Conservation (phyloP, 2,329 filamentous ascomycete genomes). For the Colletotrichum phormii region DNA sequence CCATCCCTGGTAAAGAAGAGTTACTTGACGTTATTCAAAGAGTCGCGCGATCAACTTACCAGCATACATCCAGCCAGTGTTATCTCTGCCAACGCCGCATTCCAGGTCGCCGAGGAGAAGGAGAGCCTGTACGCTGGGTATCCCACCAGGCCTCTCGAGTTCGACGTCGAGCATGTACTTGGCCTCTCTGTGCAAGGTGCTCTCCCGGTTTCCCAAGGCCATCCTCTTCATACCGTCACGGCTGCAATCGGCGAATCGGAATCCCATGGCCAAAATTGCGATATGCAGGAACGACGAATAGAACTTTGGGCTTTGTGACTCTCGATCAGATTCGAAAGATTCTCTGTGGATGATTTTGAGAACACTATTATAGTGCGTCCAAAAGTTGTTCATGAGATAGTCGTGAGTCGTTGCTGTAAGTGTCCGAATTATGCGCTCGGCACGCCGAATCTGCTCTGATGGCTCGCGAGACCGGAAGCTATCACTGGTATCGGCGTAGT, state of each 20-base stretch:
- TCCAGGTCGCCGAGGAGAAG: conserved; percentile 64
- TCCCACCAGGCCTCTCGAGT: conserved; percentile 62
- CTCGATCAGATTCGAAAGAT: conserved; percentile 60
- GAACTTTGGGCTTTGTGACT: conserved; percentile 58
- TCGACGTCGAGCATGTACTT: conserved; percentile 66
- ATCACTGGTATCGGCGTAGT: conserved; percentile 52
- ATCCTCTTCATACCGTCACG: conserved; percentile 62
- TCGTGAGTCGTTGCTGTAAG: conserved; percentile 60
- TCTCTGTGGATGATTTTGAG: conserved; percentile 61
- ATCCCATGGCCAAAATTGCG: conserved; percentile 63
- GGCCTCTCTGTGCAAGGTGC: conserved; percentile 63
- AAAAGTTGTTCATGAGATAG: conserved; percentile 64
- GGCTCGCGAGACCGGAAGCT: conserved; percentile 52
- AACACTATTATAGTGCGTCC: conserved; percentile 62
- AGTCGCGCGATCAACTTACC: conserved; percentile 47
- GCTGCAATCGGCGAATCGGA: conserved; percentile 60
- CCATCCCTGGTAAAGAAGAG: conserved; percentile 47
- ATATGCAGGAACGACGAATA: conserved; percentile 66
- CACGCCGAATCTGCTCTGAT: conserved; percentile 56
- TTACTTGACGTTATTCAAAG: conserved; percentile 38
- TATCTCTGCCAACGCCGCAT: conserved; percentile 64
- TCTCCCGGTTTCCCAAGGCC: conserved; percentile 58
- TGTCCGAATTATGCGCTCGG: conserved; percentile 59
- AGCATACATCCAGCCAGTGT: conserved; percentile 66
- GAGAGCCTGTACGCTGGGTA: conserved; percentile 64